A percentile compares a stretch with the other conserved stretches of the same genome.
phyloP scores from a whole-genome alignment of 169 alveolate genomes.

The Eimeria sp. region DNA sequence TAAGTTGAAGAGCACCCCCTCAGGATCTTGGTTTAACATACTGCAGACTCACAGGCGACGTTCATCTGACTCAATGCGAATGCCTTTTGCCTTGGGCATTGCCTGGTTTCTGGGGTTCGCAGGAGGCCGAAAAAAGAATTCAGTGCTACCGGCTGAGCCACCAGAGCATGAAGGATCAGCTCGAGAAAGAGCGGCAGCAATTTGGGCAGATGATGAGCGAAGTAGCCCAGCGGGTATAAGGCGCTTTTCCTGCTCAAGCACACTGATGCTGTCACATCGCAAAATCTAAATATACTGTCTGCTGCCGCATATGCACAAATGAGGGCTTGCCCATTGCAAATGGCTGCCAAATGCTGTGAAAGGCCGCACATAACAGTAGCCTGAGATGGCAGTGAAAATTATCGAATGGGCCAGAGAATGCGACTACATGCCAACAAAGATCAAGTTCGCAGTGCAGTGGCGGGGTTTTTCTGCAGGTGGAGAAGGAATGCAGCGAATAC shows the following conservation, averaged over 20 bases:
- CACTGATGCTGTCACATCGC: not conserved
- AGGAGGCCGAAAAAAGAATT: slow-evolving; percentile 68
- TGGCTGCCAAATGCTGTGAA: not conserved
- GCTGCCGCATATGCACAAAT: not conserved
- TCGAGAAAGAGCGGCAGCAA: slow-evolving; percentile 49
- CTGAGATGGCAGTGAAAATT: not conserved
- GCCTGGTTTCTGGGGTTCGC: not conserved
- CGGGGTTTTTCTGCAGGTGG: slow-evolving; percentile 7
- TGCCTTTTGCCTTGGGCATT: not conserved
- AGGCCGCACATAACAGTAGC: not conserved
- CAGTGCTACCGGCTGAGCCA: slow-evolving; percentile 72
- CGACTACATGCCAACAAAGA: not conserved
- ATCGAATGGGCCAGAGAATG: not conserved
- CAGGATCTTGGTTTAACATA: not conserved
- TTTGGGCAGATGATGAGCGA: slow-evolving; percentile 48
- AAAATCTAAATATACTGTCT: not conserved
- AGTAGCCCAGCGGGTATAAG: slow-evolving; percentile 52
- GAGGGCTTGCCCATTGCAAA: not conserved
- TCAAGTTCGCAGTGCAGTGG: not conserved
- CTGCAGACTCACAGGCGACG: not conserved
- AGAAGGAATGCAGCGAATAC: slow-evolving; percentile 73
- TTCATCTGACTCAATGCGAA: not conserved
- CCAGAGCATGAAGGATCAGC: slow-evolving; percentile 68
- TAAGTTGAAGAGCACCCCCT: not conserved
- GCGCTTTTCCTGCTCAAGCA: not conserved